These are phyloP conservation scores for Blastomyces silverae DNA, from an alignment of 2,329 filamentous ascomycete species.

Conservation along the genomic window DNA sequence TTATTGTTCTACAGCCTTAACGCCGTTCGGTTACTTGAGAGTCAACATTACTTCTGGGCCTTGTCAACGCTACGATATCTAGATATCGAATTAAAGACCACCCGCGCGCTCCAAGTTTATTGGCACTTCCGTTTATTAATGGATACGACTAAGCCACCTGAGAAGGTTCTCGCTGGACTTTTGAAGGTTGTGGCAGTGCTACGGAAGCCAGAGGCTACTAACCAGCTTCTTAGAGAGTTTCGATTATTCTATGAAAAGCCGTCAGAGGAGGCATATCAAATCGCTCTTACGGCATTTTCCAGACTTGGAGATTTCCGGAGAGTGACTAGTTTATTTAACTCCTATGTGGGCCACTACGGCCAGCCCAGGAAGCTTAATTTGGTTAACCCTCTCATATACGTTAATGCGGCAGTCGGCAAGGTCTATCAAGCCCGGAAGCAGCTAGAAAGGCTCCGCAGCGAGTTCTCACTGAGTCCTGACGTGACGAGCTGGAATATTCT, in stretches of 20 bases:
- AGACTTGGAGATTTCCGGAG: conserved; percentile 42
- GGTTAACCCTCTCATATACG: conserved; percentile 58
- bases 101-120: conserved; percentile 36
- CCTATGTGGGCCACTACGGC: conserved; percentile 36
- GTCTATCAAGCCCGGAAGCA: conserved; percentile 52
- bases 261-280: conserved; percentile 31
- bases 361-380: conserved; percentile 28
- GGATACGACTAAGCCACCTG: conserved; percentile 22
- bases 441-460: conserved; percentile 55
- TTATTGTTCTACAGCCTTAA: conserved; percentile 27
- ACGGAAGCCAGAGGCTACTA: conserved; percentile 33
- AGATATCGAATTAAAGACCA: conserved; percentile 26
- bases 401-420: conserved; percentile 64
- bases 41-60: conserved; percentile 27
- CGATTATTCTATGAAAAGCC: conserved; percentile 31
- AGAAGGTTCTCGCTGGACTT: conserved; percentile 23
- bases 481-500: conserved; percentile 67
- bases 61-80: conserved; percentile 30
- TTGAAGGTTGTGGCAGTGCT: conserved; percentile 27
- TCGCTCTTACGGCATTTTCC: conserved; percentile 40
- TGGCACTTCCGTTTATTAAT: conserved; percentile 36
- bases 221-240: conserved; percentile 40
- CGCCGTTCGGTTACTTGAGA: conserved; percentile 24
- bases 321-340: conserved; percentile 42
- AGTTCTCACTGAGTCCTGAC: conserved; percentile 54